Percentiles rank a stretch among this genome's conserved stretches.
These are phyloP conservation scores for Zarea fungicola DNA, from an alignment of 2,329 filamentous ascomycete genomes.

Conservation along the genomic window DNA sequence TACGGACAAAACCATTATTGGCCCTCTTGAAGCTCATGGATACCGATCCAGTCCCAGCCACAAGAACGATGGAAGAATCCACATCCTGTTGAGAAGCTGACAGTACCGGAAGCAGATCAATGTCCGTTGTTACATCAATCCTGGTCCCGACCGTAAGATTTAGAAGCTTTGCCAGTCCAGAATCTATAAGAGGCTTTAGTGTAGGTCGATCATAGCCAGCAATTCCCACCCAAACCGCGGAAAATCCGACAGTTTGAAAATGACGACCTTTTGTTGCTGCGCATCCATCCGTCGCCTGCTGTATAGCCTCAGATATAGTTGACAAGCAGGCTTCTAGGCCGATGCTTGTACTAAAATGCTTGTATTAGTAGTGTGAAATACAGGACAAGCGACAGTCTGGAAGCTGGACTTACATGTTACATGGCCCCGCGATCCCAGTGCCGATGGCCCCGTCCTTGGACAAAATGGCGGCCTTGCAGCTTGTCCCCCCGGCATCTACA, in stretches of 20 bases:
- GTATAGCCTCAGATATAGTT: constrained; percentile 22
- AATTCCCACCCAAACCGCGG: constrained; percentile 33
- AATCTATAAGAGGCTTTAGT: constrained; percentile 23
- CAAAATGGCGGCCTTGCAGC: constrained; percentile 34
- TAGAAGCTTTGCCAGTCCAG: constrained; percentile 24
- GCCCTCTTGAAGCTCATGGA: constrained; percentile 33
- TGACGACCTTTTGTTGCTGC: constrained; percentile 11
- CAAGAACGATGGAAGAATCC: constrained; percentile 28
- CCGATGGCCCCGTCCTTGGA: constrained; percentile 21
- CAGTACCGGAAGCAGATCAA: constrained; percentile 31
- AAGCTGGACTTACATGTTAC: constrained; percentile 32
- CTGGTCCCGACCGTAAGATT: constrained; percentile 17
- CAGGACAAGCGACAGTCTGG: too few species aligned
- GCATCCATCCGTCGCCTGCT: constrained; percentile 20
- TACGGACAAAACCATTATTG: constrained; percentile 19
- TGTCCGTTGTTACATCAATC: constrained; percentile 33
- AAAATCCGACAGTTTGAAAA: constrained; percentile 17
- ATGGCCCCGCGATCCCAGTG: constrained; percentile 29
- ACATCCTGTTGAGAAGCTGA: constrained; percentile 15
- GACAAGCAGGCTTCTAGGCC: constrained; percentile 24
- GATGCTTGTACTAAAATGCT: constrained; percentile 18
- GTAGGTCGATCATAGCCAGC: constrained; percentile 34
- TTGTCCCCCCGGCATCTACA: constrained; percentile 37
- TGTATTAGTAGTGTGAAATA: too few species aligned
- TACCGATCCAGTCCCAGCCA: constrained; percentile 39